Evolutionary conservation across 768 basidiomycete species (phyloP).

Genomic region (Leccinellum luteum): DNA sequence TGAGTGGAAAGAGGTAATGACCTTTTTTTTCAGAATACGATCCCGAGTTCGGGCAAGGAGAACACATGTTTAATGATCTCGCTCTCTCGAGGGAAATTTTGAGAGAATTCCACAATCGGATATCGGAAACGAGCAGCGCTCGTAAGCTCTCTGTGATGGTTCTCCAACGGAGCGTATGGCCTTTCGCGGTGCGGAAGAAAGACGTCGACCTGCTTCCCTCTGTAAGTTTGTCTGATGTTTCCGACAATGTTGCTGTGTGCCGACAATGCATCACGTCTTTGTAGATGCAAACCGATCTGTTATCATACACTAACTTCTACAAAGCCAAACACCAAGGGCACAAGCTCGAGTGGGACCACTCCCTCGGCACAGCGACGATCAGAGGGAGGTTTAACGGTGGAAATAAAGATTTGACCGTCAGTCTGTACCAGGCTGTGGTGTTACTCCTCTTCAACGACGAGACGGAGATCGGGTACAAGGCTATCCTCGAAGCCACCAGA

Average conservation of each 20-base stretch:
- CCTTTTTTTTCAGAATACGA: constrained; percentile 68
- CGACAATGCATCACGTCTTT: constrained; percentile 9
- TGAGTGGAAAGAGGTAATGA: constrained; percentile 12
- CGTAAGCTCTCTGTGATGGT: constrained; percentile 72
- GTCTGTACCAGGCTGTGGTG: constrained; percentile 86
- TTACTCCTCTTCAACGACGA: constrained; percentile 82
- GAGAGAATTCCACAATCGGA: constrained; percentile 56
- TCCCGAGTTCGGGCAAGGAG: constrained; percentile 91
- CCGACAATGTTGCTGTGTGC: neutral
- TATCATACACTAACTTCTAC: constrained; percentile 68
- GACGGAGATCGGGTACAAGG: constrained; percentile 55
- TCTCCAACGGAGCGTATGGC: constrained; percentile 88
- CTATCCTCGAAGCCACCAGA: constrained; percentile 64
- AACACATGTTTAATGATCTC: constrained; percentile 94
- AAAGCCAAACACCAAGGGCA: constrained; percentile 72
- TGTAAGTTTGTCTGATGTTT: constrained; percentile 36
- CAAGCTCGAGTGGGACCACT: constrained; percentile 82
- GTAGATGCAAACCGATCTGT: constrained; percentile 74
- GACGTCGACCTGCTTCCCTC: constrained; percentile 51
- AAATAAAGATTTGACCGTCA: constrained; percentile 85
- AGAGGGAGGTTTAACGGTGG: constrained; percentile 64
- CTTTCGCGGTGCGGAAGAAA: constrained; percentile 56
- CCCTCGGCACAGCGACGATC: constrained; percentile 79
- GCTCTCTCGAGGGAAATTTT: constrained; percentile 73
- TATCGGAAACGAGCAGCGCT: constrained; percentile 36